Percentiles rank a stretch among this genome's conserved stretches.
Conservation (phyloP, 495 filamentous ascomycete genomes). For the Rhizodiscina lignyota region DNA sequence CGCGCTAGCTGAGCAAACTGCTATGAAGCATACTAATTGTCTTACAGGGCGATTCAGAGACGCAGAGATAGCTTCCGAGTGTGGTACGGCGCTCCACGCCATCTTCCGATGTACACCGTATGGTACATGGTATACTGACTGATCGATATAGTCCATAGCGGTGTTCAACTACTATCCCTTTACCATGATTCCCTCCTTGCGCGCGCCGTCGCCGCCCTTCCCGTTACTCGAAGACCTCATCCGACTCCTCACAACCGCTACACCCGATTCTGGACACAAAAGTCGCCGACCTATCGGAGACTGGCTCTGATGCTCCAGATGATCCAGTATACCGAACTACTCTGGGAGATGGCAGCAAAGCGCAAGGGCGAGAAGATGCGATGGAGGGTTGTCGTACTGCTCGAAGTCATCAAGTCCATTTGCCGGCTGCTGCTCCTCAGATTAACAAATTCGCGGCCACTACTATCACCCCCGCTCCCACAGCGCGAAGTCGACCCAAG, state of each 20-base stretch:
- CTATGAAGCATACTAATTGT: constrained; percentile 7
- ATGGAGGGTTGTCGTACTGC: constrained; percentile 77
- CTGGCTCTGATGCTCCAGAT: constrained; percentile 70
- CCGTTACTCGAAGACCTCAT: constrained; percentile 24
- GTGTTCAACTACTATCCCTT: constrained; percentile 75
- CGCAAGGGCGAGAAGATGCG: constrained; percentile 64
- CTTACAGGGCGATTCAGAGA: constrained; percentile 78
- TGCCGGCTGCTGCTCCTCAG: constrained; percentile 70
- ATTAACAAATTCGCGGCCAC: constrained; percentile 69
- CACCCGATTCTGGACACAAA: constrained; percentile 72
- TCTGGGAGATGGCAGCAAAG: constrained; percentile 79
- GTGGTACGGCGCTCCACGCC: constrained; percentile 27
- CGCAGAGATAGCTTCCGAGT: constrained; percentile 86
- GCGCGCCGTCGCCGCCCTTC: constrained; percentile 34
- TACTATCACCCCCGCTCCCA: constrained; percentile 71
- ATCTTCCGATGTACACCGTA: no score
- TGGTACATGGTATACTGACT: not conserved
- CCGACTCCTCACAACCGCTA: constrained; percentile 74
- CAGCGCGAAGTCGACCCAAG: constrained; percentile 60
- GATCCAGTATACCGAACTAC: constrained; percentile 79
- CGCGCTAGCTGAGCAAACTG: not conserved
- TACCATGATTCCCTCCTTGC: constrained; percentile 88
- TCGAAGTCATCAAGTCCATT: constrained; percentile 76
- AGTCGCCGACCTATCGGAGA: constrained; percentile 56
- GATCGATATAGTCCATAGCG: constrained; percentile 47